These are phyloP conservation scores for Thamnidium elegans DNA, from an alignment of 192 early-diverging fungal species.

Conservation along the genomic window DNA sequence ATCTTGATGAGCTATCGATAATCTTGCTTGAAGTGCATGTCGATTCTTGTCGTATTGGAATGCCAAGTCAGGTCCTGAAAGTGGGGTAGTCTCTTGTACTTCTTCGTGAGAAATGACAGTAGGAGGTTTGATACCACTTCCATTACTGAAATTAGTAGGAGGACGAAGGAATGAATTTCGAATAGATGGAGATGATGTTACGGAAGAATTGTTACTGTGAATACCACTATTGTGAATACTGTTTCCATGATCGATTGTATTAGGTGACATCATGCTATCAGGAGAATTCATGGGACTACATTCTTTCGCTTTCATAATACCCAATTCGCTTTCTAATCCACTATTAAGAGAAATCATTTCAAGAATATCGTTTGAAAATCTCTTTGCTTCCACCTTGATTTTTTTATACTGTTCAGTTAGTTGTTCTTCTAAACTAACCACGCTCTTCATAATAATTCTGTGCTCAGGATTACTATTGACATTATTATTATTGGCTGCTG, in stretches of 20 bases:
- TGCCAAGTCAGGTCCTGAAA: background rate
- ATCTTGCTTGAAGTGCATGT: background rate
- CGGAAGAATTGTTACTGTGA: too few relatives aligned
- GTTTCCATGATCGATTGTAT: too few relatives aligned
- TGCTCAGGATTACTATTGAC: background rate
- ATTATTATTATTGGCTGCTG: background rate
- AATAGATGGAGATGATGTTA: background rate
- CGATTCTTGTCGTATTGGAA: conserved; percentile 16
- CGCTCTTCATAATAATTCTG: conserved; percentile 1
- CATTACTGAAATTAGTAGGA: conserved; percentile 11
- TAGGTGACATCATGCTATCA: too few relatives aligned
- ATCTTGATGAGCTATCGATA: conserved; percentile 6
- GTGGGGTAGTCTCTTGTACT: background rate
- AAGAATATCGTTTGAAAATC: conserved; percentile 13
- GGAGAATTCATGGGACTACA: background rate
- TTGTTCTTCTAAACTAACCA: conserved; percentile 2
- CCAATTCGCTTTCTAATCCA: conserved; percentile 2
- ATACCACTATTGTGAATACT: too few relatives aligned
- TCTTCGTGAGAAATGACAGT: background rate
- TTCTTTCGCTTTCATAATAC: conserved; percentile 12
- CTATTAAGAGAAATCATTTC: conserved; percentile 1
- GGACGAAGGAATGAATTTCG: conserved; percentile 1
- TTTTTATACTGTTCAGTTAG: conserved; percentile 8
- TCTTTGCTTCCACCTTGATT: conserved; percentile 8
- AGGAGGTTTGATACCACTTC: background rate